phyloP scores from a whole-genome alignment of 257 asterid species.

The Solanum chilense region DNA sequence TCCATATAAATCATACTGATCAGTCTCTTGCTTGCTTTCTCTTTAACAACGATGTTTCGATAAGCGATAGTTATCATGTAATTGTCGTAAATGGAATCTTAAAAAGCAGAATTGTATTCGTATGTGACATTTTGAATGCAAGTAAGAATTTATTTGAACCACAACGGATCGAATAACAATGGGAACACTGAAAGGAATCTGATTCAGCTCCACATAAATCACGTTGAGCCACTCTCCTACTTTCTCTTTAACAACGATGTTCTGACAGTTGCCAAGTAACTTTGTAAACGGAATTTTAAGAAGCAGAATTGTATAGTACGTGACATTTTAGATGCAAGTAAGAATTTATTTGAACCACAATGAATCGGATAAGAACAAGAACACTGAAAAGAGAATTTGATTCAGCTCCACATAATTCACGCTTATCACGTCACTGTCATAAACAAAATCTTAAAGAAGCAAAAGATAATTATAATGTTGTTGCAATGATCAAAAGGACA shows the following conservation, averaged over 20 bases:
- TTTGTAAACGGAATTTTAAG: not conserved
- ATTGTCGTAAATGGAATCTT: not conserved
- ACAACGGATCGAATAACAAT: too few relatives aligned
- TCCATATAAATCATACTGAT: not conserved
- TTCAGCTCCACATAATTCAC: not conserved
- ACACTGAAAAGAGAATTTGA: rapidly evolving
- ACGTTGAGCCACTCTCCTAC: not conserved
- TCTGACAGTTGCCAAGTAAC: not conserved
- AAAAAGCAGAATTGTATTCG: not conserved
- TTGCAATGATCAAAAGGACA: not conserved
- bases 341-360: too few relatives aligned
- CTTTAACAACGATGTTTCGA: not conserved
- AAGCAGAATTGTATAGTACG: not conserved
- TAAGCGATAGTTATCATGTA: not conserved
- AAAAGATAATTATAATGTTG: not conserved
- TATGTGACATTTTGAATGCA: not conserved
- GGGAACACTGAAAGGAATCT: rapidly evolving
- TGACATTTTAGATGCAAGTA: not conserved
- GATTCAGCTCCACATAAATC: not conserved
- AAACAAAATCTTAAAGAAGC: rapidly evolving
- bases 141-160: not conserved
- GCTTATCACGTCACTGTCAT: not conserved
- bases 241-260: not conserved
- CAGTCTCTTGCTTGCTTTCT: not conserved
- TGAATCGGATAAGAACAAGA: rapidly evolving